phyloP scores from a whole-genome alignment of 2,329 filamentous ascomycete species.

The Fusarium pseudocircinatum region DNA sequence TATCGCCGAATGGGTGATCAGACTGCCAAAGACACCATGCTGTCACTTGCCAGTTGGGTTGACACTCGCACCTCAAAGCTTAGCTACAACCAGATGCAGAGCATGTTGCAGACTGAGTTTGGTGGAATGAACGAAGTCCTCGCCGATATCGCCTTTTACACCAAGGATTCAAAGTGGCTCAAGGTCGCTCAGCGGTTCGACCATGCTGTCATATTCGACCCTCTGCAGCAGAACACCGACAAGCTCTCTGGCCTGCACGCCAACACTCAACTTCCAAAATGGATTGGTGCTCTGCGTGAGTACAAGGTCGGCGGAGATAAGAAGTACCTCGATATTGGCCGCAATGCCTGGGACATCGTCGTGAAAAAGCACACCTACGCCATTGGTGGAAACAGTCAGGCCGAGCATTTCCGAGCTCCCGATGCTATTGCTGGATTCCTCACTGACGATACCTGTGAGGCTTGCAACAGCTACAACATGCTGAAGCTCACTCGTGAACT shows the following conservation, averaged over 20 bases:
- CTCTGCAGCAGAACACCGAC: slow-evolving; percentile 57
- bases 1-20: slow-evolving; percentile 56
- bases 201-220: slow-evolving; percentile 58
- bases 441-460: slow-evolving; percentile 58
- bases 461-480: slow-evolving; percentile 67
- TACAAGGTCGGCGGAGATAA: slow-evolving; percentile 58
- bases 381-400: slow-evolving; percentile 63
- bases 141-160: slow-evolving; percentile 58
- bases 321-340: slow-evolving; percentile 58
- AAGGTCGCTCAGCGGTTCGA: slow-evolving; percentile 60
- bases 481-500: slow-evolving; percentile 64
- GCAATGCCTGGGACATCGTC: slow-evolving; percentile 60
- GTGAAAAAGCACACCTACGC: slow-evolving; percentile 60
- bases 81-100: slow-evolving; percentile 57
- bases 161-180: slow-evolving; percentile 57
- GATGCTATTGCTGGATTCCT: slow-evolving; percentile 58
- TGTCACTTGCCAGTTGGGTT: slow-evolving; percentile 59
- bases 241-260: slow-evolving; percentile 59
- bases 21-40: slow-evolving; percentile 54
- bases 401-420: slow-evolving; percentile 60
- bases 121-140: slow-evolving; percentile 65
- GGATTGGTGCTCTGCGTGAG: slow-evolving; percentile 60
- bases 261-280: slow-evolving; percentile 64
- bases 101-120: slow-evolving; percentile 59
- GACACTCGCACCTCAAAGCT: slow-evolving; percentile 56